Base-by-base conservation (phyloP, 31 red algal species). In the Pterothamnion heteromorphum region DNA sequence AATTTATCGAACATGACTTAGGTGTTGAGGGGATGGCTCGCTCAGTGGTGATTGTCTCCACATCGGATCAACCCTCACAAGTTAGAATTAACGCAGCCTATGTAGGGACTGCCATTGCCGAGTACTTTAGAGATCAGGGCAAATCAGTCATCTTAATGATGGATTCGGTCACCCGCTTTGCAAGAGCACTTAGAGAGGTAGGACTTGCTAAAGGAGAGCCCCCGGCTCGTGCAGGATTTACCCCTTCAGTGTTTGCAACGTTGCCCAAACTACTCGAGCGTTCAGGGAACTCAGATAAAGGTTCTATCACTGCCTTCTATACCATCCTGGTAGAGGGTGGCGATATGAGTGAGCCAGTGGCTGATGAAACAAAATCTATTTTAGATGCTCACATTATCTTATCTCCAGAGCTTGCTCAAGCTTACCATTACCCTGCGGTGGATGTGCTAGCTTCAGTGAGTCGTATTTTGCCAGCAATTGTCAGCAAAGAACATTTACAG, bases 321-420 rank as follows among this genome's bases (percentile, higher is more conserved):
- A 91, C 89, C 4, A 27, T 91, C n/a, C 31, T 91, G 89, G 22
- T 91, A 18, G 76, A 91, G 36, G 89, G 20, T 86, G 89, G 34
- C 22, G 64, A 27, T 74, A 21, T 85, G 4, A 35, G 30, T 85
- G 89, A 91, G 14, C 89, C 89, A 18, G 43, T 91, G 9, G 89
- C 74, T 9, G 89, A 91, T 35, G 90, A 91, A 44, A 44, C 74
- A 36, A 84, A 38, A 84, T 84, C 76, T 23, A 33, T 91, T 24
- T 44, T 91, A 23, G 90, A 91, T 44, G 90, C 74, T 39, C 90
- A 91, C 39, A 91, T 91, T 44, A 36, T 91, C 21, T 44, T 91
- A 74, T 86, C 72, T 22, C 26, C 74, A 35, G 36, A 91, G 37
- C 76, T 91, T 35, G 90, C 76, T 36, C 22, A 26, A 35, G 33